A percentile compares a stretch with the other conserved stretches of the same genome.
Conservation (phyloP, 148 eudicot genomes). For the Rhododendron mucronatum region DNA sequence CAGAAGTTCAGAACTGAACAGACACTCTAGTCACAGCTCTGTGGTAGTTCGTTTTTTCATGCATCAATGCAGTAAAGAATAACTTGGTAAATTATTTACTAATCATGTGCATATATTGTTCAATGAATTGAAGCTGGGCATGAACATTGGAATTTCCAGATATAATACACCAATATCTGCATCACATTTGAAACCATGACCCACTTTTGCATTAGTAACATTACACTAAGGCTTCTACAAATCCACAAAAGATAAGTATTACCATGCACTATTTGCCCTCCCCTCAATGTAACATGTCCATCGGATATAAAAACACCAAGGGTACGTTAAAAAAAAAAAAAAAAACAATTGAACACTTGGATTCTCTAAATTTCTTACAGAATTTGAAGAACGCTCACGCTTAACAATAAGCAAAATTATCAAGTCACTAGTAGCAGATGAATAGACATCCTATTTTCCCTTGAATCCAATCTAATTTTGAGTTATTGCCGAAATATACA, state of each 20-base stretch:
- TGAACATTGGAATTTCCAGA: background rate
- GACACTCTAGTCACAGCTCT: background rate
- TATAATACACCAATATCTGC: background rate
- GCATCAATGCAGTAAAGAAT: background rate
- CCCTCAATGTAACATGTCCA: background rate
- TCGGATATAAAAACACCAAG: background rate
- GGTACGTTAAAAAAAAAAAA: background rate
- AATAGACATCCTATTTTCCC: background rate
- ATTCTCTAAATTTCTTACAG: background rate
- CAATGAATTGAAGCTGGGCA: background rate
- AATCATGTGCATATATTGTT: too few species aligned
- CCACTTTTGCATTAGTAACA: background rate
- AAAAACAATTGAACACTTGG: background rate
- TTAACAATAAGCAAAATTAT: background rate
- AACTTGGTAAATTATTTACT: background rate
- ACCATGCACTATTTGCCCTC: background rate
- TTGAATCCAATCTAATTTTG: background rate
- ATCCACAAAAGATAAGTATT: background rate
- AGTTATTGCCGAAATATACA: background rate
- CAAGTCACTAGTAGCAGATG: background rate
- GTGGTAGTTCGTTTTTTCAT: background rate
- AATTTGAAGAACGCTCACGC: background rate
- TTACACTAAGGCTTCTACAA: background rate
- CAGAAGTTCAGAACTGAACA: background rate
- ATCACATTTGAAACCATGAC: background rate